Evolutionary conservation across 129 eudicot species (phyloP), one percentile per base, ranked within the genome.

Genomic region (Lactuca sativa): DNA sequence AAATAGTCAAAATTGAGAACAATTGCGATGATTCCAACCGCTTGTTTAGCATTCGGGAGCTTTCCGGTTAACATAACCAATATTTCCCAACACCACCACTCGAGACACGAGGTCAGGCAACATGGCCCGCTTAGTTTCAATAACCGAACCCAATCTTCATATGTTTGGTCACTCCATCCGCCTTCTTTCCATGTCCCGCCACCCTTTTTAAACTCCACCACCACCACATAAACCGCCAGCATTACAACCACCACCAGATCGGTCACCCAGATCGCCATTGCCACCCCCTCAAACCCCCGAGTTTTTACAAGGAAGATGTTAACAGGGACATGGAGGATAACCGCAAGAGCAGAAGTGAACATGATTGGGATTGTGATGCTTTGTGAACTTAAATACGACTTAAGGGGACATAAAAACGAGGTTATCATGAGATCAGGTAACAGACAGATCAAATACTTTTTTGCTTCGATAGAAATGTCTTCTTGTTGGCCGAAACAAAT

Each of bases 81-180:
- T 33, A 84, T 84, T 62, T 92, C 98, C 12, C 70, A 78, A 86
- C 98, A 92, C 98, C 98, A 92, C 98, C 98, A 92, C 38, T 89
- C 96, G 15, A 92, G 95, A 74, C 98, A 92, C 4, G 86, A 81
- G 11, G 91, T 89, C 7, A 92, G 85, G 72, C 98, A 92, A 78
- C 95, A 92, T 1, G 95, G 92, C 16, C 91, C 95, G 5, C 80
- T 57, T 52, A 92, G 88, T 54, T 80, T 84, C 6, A 92, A 70
- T 38, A 92, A 47, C 11, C 67, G 74, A 12, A 47, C 25, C 98
- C 98, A 92, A 15, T 92, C 95, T 9, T 33, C 7, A 14, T 62
- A 9, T 15, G 85, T 77, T 8, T 84, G 98, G 9, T 86, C 86
- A 66, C 72, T 74, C 98, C 98, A 89, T 32, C 98, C 95, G 4